Percentiles rank a stretch among this genome's conserved stretches.
Conservation (phyloP, 78 protist genomes). For the Dictyostelium capitatum region DNA sequence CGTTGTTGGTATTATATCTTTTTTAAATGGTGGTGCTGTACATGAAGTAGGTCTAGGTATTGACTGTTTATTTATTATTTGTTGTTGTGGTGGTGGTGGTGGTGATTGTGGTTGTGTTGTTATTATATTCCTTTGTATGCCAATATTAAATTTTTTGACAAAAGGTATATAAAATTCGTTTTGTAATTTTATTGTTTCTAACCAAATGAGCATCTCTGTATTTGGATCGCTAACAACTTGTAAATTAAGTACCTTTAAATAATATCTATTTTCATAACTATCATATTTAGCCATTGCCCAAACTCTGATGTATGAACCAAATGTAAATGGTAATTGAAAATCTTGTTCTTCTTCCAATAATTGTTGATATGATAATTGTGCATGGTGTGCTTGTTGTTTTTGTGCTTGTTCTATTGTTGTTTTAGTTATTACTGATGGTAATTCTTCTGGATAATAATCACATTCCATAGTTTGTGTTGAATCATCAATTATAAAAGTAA, state of each 20-base stretch:
- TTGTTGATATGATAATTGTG: neutral
- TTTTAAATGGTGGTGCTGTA: too few species aligned
- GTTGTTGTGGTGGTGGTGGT: too few species aligned
- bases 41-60: too few species aligned
- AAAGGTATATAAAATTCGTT: neutral
- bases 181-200: neutral
- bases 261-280: neutral
- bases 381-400: too few species aligned
- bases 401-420: neutral
- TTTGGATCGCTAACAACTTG: constrained; percentile 1
- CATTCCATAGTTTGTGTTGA: neutral
- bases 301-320: neutral
- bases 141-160: neutral
- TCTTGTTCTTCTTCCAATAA: neutral
- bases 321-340: neutral
- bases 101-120: too few species aligned
- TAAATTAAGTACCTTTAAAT: neutral
- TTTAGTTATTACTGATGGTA: neutral
- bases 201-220: neutral
- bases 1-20: too few species aligned
- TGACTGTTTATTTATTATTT: too few species aligned
- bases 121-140: too few species aligned
- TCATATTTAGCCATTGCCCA: neutral
- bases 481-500: neutral
- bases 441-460: neutral